Percentiles rank a stretch among this genome's conserved stretches.
These are phyloP conservation scores for Monosporascus sp. DNA, from an alignment of 2,329 filamentous ascomycete species.

Conservation along the genomic window DNA sequence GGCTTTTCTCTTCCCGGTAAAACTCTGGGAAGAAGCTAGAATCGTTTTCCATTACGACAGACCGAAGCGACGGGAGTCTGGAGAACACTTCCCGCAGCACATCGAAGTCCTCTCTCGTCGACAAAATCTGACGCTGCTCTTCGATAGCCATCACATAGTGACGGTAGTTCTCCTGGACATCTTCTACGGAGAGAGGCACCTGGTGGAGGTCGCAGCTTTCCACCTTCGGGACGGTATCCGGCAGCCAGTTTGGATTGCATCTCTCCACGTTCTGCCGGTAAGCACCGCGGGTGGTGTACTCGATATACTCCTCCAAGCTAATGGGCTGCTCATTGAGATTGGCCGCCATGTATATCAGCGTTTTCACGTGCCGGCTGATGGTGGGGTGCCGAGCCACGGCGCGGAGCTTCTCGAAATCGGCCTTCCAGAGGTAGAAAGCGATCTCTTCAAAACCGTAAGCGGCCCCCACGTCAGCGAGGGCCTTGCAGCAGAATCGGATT, in stretches of 20 bases:
- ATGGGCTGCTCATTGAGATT: background rate
- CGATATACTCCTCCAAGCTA: background rate
- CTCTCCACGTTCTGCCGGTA: background rate
- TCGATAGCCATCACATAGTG: background rate
- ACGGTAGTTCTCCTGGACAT: slow-evolving; percentile 4
- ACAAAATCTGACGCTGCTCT: slow-evolving; percentile 2
- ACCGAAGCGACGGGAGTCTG: background rate
- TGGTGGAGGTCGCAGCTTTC: background rate
- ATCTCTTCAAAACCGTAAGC: slow-evolving; percentile 1
- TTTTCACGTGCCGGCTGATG: slow-evolving; percentile 4
- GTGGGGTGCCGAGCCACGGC: slow-evolving; percentile 4
- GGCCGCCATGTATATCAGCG: slow-evolving; percentile 2
- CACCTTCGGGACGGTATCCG: background rate
- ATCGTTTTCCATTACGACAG: background rate
- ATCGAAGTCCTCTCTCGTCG: background rate
- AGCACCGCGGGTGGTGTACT: background rate
- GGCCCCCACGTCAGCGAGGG: slow-evolving; percentile 4
- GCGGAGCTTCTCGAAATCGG: slow-evolving; percentile 3
- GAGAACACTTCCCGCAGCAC: slow-evolving; percentile 3
- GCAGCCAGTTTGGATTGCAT: slow-evolving; percentile 1
- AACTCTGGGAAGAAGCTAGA: background rate
- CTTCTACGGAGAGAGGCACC: background rate
- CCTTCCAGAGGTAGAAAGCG: background rate
- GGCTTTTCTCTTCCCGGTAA: background rate
- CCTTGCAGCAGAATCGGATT: slow-evolving; percentile 5